Evolutionary conservation across 2,329 filamentous ascomycete genomes (phyloP), one percentile per base, ranked within the genome.

Genomic region (Penicillium sp.): DNA sequence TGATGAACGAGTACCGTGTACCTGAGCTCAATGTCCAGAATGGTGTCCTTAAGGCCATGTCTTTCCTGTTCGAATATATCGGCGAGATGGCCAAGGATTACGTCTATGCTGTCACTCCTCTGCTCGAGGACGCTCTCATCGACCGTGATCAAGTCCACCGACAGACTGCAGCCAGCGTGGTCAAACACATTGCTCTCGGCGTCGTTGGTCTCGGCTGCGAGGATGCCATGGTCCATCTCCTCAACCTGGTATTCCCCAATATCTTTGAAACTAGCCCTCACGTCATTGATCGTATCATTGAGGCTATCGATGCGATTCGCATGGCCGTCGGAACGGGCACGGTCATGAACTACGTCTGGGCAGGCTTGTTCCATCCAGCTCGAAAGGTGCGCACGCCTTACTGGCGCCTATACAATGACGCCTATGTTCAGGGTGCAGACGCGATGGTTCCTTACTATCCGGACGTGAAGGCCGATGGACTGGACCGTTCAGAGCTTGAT

Each of bases 41-140:
- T 69, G 95, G 95, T 79, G 95, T 99, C 37, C 88, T 99, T 73
- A 99, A 99, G 77, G 93, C 93, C 5, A 84, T 99, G 55, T 96
- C 91, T 6, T 99, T 99, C 84, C 84, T 99, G 62, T 99, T 98
- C 73, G 95, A 99, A 74, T 99, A 99, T 79, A 99, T 99, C 75
- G 95, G 95, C 64, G 95, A 99, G 78, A 98, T 99, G 95, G 92
- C 92, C 64, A 99, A 98, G 80, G 95, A 99, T 78, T 99, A 99
- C 75, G 95, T 99, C 73, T 99, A 99, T 73, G 95, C 96, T 17
- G 93, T 99, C 37, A 97, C 93, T 2, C 95, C 95, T 6, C 83
- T 99, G 10, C 88, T 99, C 1, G 95, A 99, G 74, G 95, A 99
- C 73, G 95, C 96, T 2, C 88, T 99, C 62, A 97, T 97, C 77